phyloP scores from a whole-genome alignment of 768 basidiomycete species.

The Podaxis sp. region DNA sequence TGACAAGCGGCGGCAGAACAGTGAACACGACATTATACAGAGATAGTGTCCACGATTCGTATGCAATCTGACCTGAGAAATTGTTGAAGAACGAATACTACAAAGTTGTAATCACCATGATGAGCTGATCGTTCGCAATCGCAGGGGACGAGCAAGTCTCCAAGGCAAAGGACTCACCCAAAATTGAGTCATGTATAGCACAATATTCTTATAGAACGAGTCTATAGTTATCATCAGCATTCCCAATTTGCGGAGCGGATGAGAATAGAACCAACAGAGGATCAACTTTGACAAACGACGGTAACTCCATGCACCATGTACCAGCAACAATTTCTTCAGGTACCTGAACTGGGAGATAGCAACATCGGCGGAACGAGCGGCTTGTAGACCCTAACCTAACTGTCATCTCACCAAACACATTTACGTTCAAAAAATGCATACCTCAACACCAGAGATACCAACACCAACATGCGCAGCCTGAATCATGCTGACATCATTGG shows the following conservation, averaged over 20 bases:
- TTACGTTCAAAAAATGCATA: constrained; percentile 22
- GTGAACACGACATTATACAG: constrained; percentile 97
- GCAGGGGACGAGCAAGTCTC: neutral
- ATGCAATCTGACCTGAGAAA: constrained; percentile 97
- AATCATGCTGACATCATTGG: constrained; percentile 99
- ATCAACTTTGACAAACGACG: constrained; percentile 92
- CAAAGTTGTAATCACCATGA: neutral
- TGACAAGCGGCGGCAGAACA: constrained; percentile 92
- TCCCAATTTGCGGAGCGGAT: neutral
- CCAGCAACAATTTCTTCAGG: constrained; percentile 90
- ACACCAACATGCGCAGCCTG: constrained; percentile 98
- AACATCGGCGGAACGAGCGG: constrained; percentile 94
- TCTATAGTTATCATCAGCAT: constrained; percentile 42
- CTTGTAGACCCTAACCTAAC: constrained; percentile 81
- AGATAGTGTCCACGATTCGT: constrained; percentile 98
- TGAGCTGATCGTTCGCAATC: neutral
- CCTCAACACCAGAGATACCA: constrained; percentile 97
- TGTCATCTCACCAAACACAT: neutral
- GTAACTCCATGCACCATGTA: constrained; percentile 99
- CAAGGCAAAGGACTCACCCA: constrained; percentile 58
- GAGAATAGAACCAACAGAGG: constrained; percentile 62
- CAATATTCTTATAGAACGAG: constrained; percentile 99
- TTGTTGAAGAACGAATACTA: constrained; percentile 99
- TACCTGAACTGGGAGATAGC: constrained; percentile 98
- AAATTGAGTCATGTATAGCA: constrained; percentile 97